Evolutionary conservation across 257 asterid species (phyloP).

Genomic region (Solanum virginianum): DNA sequence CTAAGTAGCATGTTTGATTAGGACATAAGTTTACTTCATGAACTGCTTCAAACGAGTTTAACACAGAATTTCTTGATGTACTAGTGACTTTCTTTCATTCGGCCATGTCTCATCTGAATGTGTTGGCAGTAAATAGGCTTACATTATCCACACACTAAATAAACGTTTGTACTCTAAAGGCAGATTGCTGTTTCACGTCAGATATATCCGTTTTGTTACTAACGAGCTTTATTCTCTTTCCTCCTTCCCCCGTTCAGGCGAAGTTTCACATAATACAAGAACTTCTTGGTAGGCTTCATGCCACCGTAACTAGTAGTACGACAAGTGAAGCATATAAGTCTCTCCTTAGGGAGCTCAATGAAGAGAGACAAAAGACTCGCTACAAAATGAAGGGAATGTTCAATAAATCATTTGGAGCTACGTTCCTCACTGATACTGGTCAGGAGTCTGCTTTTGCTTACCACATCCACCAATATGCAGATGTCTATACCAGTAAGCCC

Average conservation of each 20-base stretch:
- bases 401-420: slow-evolving; percentile 83
- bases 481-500: slow-evolving; percentile 91
- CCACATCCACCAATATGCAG: slow-evolving; percentile 91
- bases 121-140: not conserved
- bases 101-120: not conserved
- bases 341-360: slow-evolving; percentile 71
- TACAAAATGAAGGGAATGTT: slow-evolving; percentile 70
- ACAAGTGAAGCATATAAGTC: slow-evolving; percentile 42
- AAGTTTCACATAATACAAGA: slow-evolving; percentile 85
- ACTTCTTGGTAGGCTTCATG: slow-evolving; percentile 79
- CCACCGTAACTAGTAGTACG: slow-evolving; percentile 40
- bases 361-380: slow-evolving; percentile 74
- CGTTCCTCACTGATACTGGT: slow-evolving; percentile 83
- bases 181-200: not conserved
- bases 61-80: not conserved
- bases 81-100: not conserved
- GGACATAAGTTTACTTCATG: not conserved
- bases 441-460: slow-evolving; percentile 93
- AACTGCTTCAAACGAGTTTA: not conserved
- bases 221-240: not conserved
- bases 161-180: not conserved
- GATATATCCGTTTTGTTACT: not conserved
- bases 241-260: slow-evolving; percentile 35
- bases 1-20: not conserved
- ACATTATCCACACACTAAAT: not conserved